A percentile compares a stretch with the other conserved stretches of the same genome.
Evolutionary conservation across 768 basidiomycete species (phyloP).

Genomic region (Kwoniella dendrophila): DNA sequence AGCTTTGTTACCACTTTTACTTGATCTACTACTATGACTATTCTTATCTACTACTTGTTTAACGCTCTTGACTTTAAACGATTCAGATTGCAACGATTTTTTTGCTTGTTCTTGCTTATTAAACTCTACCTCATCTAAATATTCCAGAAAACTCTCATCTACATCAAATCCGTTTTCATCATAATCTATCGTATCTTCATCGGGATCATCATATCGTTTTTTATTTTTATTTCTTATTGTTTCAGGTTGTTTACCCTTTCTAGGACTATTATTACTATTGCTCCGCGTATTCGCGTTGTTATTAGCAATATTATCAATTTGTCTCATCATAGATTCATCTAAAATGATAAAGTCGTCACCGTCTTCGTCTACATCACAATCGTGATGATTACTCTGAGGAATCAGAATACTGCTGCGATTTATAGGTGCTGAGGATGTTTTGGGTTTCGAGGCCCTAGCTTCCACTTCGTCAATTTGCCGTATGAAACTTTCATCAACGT

Average conservation of each 20-base stretch:
- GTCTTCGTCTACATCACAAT: constrained; percentile 21
- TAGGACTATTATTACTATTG: neutral
- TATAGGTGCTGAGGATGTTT: neutral
- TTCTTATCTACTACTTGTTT: no score
- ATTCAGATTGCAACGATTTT: neutral
- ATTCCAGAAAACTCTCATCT: constrained; percentile 25
- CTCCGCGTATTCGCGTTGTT: no score
- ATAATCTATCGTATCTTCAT: constrained; percentile 12
- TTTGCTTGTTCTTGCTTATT: neutral
- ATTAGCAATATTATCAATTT: constrained; percentile 6
- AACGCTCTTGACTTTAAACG: neutral
- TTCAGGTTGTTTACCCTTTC: neutral
- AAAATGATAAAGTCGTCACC: constrained; percentile 11
- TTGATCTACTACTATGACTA: no score
- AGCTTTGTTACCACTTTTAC: neutral
- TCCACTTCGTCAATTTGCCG: constrained; percentile 29
- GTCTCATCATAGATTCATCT: constrained; percentile 12
- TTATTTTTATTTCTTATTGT: neutral
- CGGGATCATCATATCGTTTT: constrained; percentile 11
- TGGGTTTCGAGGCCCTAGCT: constrained; percentile 13
- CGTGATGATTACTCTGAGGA: neutral
- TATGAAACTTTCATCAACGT: constrained; percentile 29
- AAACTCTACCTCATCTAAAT: constrained; percentile 1
- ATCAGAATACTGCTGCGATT: neutral
- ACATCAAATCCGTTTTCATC: constrained; percentile 15